A percentile compares a stretch with the other conserved stretches of the same genome.
These are phyloP conservation scores for Teratosphaeria destructans DNA, from an alignment of 2,329 filamentous ascomycete species.

Conservation along the genomic window DNA sequence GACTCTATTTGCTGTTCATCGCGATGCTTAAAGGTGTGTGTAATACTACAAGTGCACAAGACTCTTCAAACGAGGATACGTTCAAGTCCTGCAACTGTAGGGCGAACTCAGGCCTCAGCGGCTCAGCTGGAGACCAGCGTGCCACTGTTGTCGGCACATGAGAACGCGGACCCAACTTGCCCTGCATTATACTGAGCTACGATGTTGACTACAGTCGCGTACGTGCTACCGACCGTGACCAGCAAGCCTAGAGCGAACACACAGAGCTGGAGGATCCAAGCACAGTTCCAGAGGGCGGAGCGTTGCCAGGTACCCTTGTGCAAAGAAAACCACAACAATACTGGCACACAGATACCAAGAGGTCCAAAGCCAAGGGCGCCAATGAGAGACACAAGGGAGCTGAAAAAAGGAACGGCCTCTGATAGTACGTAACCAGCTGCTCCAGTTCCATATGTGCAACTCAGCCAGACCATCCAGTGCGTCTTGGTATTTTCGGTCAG, in stretches of 20 bases:
- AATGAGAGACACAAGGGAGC: conserved; percentile 38
- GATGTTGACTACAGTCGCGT: conserved; percentile 9
- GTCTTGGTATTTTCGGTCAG: conserved; percentile 39
- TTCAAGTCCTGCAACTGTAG: background rate
- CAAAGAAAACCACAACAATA: conserved; percentile 41
- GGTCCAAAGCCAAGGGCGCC: conserved; percentile 41
- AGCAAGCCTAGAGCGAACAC: conserved; percentile 31
- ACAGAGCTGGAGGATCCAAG: conserved; percentile 37
- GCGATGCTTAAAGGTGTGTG: no score
- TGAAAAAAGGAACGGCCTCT: conserved; percentile 44
- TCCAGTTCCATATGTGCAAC: conserved; percentile 31
- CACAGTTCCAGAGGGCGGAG: conserved; percentile 22
- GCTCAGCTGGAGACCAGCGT: background rate
- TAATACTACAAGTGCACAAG: background rate
- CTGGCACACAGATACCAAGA: conserved; percentile 37
- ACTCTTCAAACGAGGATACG: no score
- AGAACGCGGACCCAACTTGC: conserved; percentile 6
- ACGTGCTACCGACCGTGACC: conserved; percentile 37
- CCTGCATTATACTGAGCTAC: conserved; percentile 8
- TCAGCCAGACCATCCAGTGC: conserved; percentile 43
- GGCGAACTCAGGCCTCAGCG: background rate
- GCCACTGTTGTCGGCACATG: background rate
- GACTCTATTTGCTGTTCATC: background rate
- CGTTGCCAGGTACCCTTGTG: conserved; percentile 17
- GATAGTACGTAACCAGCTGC: conserved; percentile 40